Evolutionary conservation across 202 grass and related monocot species (phyloP), one percentile per base, ranked within the genome.

Genomic region (Eragrostis tef): DNA sequence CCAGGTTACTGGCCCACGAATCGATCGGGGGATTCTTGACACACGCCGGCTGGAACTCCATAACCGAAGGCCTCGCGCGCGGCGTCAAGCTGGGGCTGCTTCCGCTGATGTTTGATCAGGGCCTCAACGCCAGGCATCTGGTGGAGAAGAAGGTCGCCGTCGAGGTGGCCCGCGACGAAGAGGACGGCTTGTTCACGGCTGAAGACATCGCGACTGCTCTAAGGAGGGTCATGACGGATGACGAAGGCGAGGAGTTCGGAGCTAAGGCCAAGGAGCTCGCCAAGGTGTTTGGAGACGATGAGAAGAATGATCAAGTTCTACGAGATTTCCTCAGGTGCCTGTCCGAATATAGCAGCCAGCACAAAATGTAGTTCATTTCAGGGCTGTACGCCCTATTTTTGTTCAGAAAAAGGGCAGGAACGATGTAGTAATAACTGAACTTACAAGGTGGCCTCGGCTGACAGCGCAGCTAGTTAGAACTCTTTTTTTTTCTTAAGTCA

Each of bases 41-140:
- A 0, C 94, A 97, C 48, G 80, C 80, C 71, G 94, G 94, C 1
- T 92, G 91, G 89, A 92, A 82, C 79, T 97, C 94, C 6, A 19
- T 91, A 3, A 3, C 76, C 25, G 92, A 97, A 59, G 94, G 91
- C 60, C 84, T 97, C 6, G 61, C 71, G 16, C 54, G 58, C 7
- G 92, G 91, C 43, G 77, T 89, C 47, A 81, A 75, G 82, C 42
- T 93, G 19, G 82, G 86, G 46, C 19, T 93, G 64, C 80, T 97
- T 46, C 92, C 94, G 11, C 14, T 97, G 14, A 44, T 92, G 21
- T 90, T 87, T 36, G 94, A 92, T n/a, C 94, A 94, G 52, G 89
- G 92, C 8, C 83, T 94, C 48, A 97, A 87, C 31, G 81, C 92
- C 14, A 88, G 94, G 80, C 60, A 65, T 17, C 71, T 97, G 10